Percentiles rank a stretch among this genome's conserved stretches.
Evolutionary conservation across 1,284 basidiomycete species (phyloP).

Genomic region (Puccinia sorghi): DNA sequence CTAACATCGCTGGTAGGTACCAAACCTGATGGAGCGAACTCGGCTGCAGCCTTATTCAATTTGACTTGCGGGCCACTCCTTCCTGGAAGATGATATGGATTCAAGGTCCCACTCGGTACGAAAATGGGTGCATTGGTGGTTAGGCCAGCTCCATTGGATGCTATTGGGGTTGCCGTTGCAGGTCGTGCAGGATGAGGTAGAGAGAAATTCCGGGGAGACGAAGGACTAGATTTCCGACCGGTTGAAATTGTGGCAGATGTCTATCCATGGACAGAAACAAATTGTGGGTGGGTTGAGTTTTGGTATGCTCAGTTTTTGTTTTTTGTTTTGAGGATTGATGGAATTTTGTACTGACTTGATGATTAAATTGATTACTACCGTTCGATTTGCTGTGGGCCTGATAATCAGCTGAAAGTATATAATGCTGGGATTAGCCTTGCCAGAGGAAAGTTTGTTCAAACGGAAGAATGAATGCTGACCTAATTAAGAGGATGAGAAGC

Average conservation of each 20-base stretch:
- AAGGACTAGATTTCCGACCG: conserved; percentile 46
- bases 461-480: not conserved
- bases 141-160: conserved; percentile 23
- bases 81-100: not conserved
- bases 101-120: conserved; percentile 19
- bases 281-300: not conserved
- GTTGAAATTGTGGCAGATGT: conserved; percentile 11
- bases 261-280: not conserved
- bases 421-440: not conserved
- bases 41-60: conserved; percentile 45
- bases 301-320: not conserved
- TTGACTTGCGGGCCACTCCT: conserved; percentile 24
- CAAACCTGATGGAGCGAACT: conserved; percentile 48
- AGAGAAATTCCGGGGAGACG: conserved; percentile 45
- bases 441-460: not conserved
- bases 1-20: conserved; percentile 39
- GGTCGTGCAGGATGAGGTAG: conserved; percentile 27
- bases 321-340: not conserved
- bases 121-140: conserved; percentile 48
- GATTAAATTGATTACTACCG: conserved; percentile 23
- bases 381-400: conserved; percentile 25
- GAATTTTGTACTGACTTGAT: conserved; percentile 21
- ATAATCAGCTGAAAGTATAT: not conserved
- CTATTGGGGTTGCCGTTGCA: conserved; percentile 31
- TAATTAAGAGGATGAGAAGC: not conserved